Evolutionary conservation across 768 basidiomycete species (phyloP).

Genomic region (Hysterangium stoloniferum): DNA sequence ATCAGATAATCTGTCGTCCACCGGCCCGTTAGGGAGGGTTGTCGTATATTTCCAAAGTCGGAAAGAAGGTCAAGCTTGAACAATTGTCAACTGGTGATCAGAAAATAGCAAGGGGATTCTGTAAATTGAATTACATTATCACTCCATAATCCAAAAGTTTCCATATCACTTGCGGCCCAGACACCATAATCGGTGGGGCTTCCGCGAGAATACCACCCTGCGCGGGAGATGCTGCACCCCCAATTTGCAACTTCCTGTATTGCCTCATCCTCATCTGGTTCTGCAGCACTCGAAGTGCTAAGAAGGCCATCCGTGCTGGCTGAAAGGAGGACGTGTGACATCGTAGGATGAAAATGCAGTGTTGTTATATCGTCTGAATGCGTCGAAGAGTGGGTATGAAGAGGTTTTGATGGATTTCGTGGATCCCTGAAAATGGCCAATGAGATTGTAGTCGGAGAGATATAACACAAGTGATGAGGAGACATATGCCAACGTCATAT

Average conservation of each 20-base stretch:
- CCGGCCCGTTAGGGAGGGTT: constrained; percentile 4
- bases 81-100: neutral
- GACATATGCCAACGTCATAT: no score
- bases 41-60: constrained; percentile 18
- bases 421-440: constrained; percentile 56
- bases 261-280: constrained; percentile 86
- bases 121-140: constrained; percentile 43
- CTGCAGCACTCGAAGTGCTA: constrained; percentile 58
- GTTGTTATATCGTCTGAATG: constrained; percentile 92
- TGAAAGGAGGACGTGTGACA: constrained; percentile 54
- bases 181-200: constrained; percentile 32
- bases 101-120: neutral
- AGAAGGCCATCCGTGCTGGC: constrained; percentile 81
- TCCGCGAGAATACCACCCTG: constrained; percentile 48
- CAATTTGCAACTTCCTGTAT: constrained; percentile 75
- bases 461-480: constrained; percentile 1
- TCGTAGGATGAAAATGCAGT: constrained; percentile 45
- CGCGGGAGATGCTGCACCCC: constrained; percentile 74
- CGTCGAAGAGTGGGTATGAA: constrained; percentile 74
- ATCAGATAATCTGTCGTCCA: constrained; percentile 24
- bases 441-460: no score
- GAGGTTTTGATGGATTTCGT: constrained; percentile 59
- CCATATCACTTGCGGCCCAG: constrained; percentile 94
- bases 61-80: constrained; percentile 15
- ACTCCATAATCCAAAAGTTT: constrained; percentile 84